Conservation (phyloP, 805 yeast species). For the Candida methanosorbosa region DNA sequence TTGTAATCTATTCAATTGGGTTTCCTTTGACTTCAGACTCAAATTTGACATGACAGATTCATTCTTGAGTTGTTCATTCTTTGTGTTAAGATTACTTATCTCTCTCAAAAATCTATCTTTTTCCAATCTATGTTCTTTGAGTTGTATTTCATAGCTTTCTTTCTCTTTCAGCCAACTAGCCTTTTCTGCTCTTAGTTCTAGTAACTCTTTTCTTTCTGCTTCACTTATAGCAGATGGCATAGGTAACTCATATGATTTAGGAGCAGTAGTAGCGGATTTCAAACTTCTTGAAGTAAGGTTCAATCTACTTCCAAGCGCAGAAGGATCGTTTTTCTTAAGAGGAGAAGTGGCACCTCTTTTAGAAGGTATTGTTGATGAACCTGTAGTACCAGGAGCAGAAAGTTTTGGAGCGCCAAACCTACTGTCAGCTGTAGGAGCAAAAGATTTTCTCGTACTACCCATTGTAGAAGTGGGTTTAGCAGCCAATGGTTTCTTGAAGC, state of each 20-base stretch:
- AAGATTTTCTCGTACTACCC: too few species aligned
- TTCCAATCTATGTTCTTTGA: conserved; percentile 20
- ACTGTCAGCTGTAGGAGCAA: too few species aligned
- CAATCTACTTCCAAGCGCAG: conserved; percentile 2
- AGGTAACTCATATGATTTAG: conserved; percentile 1
- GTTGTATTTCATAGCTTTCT: conserved; percentile 18
- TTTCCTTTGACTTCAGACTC: conserved; percentile 56
- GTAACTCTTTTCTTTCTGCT: conserved; percentile 37
- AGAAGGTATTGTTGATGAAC: conserved; percentile 37
- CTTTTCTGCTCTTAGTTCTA: conserved; percentile 45
- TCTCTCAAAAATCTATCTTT: conserved; percentile 25
- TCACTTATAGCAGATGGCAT: conserved; percentile 6
- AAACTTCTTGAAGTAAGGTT: conserved; percentile 20
- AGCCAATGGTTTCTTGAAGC: conserved; percentile 8
- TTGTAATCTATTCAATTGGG: conserved; percentile 51
- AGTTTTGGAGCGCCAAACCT: too few species aligned
- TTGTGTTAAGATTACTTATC: conserved; percentile 22
- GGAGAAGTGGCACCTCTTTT: conserved; percentile 71
- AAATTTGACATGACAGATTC: conserved; percentile 43
- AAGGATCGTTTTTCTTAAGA: conserved; percentile 31
- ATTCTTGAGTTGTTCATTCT: conserved; percentile 34
- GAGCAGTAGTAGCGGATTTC: conserved; percentile 7
- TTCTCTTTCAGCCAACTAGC: conserved; percentile 33
- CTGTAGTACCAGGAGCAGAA: conserved; percentile 2
- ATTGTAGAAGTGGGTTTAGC: conserved; percentile 16